Conservation (phyloP, 805 yeast genomes). For the Starmerella lactis-condensi region DNA sequence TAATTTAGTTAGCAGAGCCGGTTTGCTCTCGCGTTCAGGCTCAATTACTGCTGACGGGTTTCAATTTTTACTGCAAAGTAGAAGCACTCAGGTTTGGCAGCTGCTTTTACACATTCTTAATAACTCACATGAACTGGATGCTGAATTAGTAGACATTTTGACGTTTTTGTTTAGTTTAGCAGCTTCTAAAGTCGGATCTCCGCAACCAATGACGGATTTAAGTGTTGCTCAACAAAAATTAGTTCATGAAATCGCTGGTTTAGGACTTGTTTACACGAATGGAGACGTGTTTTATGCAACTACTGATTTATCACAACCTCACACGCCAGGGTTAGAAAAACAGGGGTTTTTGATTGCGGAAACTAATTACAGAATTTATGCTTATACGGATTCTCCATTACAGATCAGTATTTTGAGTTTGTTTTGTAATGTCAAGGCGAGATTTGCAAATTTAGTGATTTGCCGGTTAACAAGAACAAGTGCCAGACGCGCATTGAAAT, state of each 20-base stretch:
- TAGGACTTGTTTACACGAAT: conserved; percentile 64
- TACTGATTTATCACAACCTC: conserved; percentile 9
- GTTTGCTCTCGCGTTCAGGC: conserved; percentile 51
- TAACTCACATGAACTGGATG: conserved; percentile 61
- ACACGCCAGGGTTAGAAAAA: conserved; percentile 12
- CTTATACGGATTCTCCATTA: conserved; percentile 82
- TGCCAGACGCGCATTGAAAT: conserved; percentile 58
- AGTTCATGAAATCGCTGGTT: conserved; percentile 79
- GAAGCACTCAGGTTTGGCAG: conserved; percentile 89
- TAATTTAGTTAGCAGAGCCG: conserved; percentile 55
- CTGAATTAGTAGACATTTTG: conserved; percentile 92
- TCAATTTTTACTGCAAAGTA: conserved; percentile 82
- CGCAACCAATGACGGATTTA: conserved; percentile 52
- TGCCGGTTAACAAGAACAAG: conserved; percentile 90
- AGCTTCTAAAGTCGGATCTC: conserved; percentile 75
- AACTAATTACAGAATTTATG: conserved; percentile 82
- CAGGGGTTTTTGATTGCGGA: conserved; percentile 69
- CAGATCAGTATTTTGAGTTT: conserved; percentile 83
- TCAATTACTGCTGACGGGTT: conserved; percentile 78
- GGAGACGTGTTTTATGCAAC: conserved; percentile 16
- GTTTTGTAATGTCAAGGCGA: conserved; percentile 65
- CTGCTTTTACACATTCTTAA: conserved; percentile 69
- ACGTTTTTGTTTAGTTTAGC: conserved; percentile 89
- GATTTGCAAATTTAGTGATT: conserved; percentile 82
- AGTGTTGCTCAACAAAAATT: conserved; percentile 66